Conservation (phyloP, 768 basidiomycete genomes). For the Tulasnella sp. region DNA sequence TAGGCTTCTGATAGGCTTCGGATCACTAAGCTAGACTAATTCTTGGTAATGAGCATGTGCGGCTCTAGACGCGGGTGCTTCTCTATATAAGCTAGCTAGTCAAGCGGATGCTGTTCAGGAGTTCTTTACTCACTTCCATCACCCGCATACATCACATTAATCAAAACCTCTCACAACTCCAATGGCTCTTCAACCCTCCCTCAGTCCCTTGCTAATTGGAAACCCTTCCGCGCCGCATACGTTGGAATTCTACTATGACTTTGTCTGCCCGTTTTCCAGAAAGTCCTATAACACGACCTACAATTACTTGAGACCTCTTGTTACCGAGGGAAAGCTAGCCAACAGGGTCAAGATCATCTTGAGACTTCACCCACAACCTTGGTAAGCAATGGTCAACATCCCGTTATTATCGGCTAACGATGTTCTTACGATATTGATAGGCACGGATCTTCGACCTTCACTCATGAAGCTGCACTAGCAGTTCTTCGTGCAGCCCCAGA, state of each 20-base stretch:
- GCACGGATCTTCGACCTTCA: constrained; percentile 62
- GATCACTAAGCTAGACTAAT: too few relatives aligned
- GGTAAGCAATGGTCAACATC: constrained; percentile 30
- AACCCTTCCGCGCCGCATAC: constrained; percentile 51
- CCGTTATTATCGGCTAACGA: constrained; percentile 30
- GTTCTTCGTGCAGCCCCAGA: constrained; percentile 58
- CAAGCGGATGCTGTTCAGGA: too few relatives aligned
- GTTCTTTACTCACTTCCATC: too few relatives aligned
- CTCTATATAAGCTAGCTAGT: too few relatives aligned
- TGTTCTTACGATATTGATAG: constrained; percentile 42
- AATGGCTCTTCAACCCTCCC: constrained; percentile 72
- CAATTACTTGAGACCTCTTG: constrained; percentile 38
- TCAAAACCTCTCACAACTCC: too few relatives aligned
- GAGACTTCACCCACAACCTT: constrained; percentile 27
- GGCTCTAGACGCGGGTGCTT: too few relatives aligned
- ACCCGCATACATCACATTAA: too few relatives aligned
- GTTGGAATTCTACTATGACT: constrained; percentile 75
- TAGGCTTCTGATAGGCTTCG: too few relatives aligned
- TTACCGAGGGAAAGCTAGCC: constrained; percentile 34
- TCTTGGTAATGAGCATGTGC: too few relatives aligned
- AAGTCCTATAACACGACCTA: constrained; percentile 33
- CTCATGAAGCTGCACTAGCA: constrained; percentile 72
- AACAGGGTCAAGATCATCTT: constrained; percentile 51
- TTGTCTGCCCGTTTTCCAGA: constrained; percentile 58
- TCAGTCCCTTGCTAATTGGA: constrained; percentile 54